Evolutionary conservation across 2,329 filamentous ascomycete genomes (phyloP), one percentile per base, ranked within the genome.

Genomic region (Lachnellula cervina): DNA sequence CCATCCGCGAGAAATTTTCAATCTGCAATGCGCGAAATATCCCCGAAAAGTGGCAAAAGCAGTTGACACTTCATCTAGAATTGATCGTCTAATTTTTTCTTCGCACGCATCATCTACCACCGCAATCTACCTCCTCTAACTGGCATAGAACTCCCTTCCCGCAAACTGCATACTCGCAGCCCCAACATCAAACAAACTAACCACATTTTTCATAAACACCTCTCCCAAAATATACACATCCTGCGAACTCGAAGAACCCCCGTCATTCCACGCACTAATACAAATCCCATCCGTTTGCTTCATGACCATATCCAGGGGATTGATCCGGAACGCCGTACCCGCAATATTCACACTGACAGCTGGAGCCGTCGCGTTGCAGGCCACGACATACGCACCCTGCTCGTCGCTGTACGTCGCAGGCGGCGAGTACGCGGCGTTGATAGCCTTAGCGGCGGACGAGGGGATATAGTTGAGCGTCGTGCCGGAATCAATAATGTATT

Each of bases 181-280:
- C 19, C 75, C 76, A 54, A 79, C 70, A 68, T 80, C 77, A 64
- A 76, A 79, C 1, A 79, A 76, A n/a, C 72, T 68, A 5, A 80
- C 64, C 0, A 79, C 77, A 56, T 76, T 78, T 64, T 76, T 77
- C 65, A 77, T 65, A 56, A 77, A 79, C 4, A 71, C 66, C 45
- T 75, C 75, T 0, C 77, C 77, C 45, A 80, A 60, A 49, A 78
- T 73, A 47, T 44, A 49, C 8, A 49, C 2, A 34, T 28, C 23
- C 2, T 19, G 9, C 21, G 17, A 17, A 4, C 4, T 2, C 23
- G 5, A 5, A 17, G 32, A 25, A 1, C 52, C 52, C 16, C 49
- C 37, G 11, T 51, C 35, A 17, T 23, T n/a, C 7, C 40, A 40
- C 14, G 35, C 37, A 28, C 17, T 42, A 19, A 51, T 32, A 13